These are phyloP conservation scores for Pseudonectria foliicola DNA, from an alignment of 2,329 filamentous ascomycete genomes.

Conservation along the genomic window DNA sequence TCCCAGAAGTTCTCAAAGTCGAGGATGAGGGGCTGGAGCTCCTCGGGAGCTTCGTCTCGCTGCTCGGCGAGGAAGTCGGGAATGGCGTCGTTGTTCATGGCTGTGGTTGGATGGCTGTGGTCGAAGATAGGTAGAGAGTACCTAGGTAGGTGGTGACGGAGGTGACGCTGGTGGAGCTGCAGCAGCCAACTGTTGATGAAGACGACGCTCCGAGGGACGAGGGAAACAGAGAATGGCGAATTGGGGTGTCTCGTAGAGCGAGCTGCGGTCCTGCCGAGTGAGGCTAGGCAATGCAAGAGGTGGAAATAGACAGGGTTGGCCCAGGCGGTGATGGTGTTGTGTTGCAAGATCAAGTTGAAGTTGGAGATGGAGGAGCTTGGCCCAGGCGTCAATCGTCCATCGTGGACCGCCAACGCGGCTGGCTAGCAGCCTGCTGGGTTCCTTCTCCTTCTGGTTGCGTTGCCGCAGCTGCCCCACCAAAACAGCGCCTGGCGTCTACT, in stretches of 20 bases:
- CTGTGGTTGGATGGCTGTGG: conserved; percentile 8
- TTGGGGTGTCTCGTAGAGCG: too few species aligned
- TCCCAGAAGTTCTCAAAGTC: conserved; percentile 97
- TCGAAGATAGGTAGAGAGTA: too few species aligned
- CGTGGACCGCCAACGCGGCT: conserved; percentile 27
- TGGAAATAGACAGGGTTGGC: too few species aligned
- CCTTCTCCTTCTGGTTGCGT: too few species aligned
- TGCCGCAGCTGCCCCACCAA: neutral
- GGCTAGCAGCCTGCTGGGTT: conserved; percentile 30
- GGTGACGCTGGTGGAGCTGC: conserved; percentile 4
- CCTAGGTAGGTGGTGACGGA: conserved; percentile 6
- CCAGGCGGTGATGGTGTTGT: neutral
- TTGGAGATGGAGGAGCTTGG: neutral
- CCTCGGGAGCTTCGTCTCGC: conserved; percentile 78
- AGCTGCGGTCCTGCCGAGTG: too few species aligned
- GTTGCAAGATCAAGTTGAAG: too few species aligned
- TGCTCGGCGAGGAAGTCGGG: conserved; percentile 87
- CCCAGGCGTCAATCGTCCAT: neutral
- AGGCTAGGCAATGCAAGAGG: too few species aligned
- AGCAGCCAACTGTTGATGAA: too few species aligned
- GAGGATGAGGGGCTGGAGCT: conserved; percentile 81
- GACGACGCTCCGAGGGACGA: too few species aligned
- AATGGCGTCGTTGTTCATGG: conserved; percentile 82
- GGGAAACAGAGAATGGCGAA: too few species aligned
- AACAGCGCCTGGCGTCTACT: too few species aligned